Conservation (phyloP, 2,329 filamentous ascomycete genomes). For the Sphaerostilbella broomeana region DNA sequence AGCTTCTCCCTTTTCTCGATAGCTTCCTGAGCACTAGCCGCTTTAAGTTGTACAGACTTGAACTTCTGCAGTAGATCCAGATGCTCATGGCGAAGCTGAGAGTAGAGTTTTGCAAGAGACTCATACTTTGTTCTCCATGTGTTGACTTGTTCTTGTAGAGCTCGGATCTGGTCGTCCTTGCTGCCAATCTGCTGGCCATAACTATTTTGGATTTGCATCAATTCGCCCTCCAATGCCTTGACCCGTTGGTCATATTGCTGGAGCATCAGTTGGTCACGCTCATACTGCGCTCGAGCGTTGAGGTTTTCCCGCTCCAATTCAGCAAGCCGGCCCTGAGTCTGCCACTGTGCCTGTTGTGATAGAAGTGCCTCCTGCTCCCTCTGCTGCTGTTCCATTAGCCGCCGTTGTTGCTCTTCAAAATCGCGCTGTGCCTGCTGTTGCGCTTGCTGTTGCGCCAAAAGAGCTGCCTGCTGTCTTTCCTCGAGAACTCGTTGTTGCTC, state of each 20-base stretch:
- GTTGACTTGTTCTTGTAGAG: slow-evolving; percentile 93
- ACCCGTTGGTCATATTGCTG: slow-evolving; percentile 95
- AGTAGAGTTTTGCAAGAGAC: slow-evolving; percentile 92
- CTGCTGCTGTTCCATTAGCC: slow-evolving; percentile 81
- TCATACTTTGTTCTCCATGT: slow-evolving; percentile 98
- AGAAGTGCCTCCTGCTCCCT: slow-evolving; percentile 85
- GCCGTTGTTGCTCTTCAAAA: slow-evolving; percentile 93
- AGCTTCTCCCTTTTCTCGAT: slow-evolving; percentile 92
- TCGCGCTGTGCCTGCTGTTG: slow-evolving; percentile 81
- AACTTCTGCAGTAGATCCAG: slow-evolving; percentile 92
- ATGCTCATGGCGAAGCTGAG: slow-evolving; percentile 90
- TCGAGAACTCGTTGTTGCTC: slow-evolving; percentile 86
- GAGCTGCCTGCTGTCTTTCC: slow-evolving; percentile 76
- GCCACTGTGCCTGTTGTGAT: slow-evolving; percentile 82
- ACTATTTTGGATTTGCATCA: slow-evolving; percentile 74
- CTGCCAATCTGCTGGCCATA: slow-evolving; percentile 78
- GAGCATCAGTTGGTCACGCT: slow-evolving; percentile 93
- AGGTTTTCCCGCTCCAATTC: slow-evolving; percentile 94
- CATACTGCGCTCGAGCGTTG: slow-evolving; percentile 88
- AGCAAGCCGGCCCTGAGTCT: slow-evolving; percentile 91
- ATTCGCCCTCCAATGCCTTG: slow-evolving; percentile 84
- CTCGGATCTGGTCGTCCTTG: slow-evolving; percentile 88
- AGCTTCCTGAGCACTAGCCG: slow-evolving; percentile 91
- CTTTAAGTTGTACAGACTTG: slow-evolving; percentile 92
- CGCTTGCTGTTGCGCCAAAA: slow-evolving; percentile 73